phyloP scores from a whole-genome alignment of 345 rosid genomes.

The Corymbia maculata region DNA sequence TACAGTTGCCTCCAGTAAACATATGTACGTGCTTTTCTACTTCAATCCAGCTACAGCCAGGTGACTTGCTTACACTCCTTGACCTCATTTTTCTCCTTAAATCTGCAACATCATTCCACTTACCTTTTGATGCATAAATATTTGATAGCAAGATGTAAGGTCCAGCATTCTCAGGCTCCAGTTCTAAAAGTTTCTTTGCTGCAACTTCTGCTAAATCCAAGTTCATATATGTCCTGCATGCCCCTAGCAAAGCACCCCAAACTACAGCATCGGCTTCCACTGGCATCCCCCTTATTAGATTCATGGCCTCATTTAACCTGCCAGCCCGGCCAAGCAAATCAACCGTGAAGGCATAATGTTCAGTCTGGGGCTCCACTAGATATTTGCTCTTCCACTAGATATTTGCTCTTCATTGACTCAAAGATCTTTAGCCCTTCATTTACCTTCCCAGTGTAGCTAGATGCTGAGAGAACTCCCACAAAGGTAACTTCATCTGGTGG shows the following conservation, averaged over 20 bases:
- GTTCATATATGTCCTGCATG: constrained; percentile 56
- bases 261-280: constrained; percentile 67
- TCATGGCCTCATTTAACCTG: constrained; percentile 50
- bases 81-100: constrained; percentile 45
- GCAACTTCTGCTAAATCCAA: constrained; percentile 71
- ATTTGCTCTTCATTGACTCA: constrained; percentile 51
- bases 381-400: constrained; percentile 28
- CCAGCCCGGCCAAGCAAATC: constrained; percentile 88
- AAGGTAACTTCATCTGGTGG: constrained; percentile 65
- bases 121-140: constrained; percentile 58
- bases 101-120: constrained; percentile 51
- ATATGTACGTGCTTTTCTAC: constrained; percentile 52
- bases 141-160: constrained; percentile 60
- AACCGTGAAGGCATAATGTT: constrained; percentile 73
- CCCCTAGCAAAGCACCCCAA: constrained; percentile 80
- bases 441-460: constrained; percentile 63
- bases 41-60: constrained; percentile 84
- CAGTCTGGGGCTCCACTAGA: constrained; percentile 41
- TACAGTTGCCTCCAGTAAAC: constrained; percentile 53
- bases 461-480: constrained; percentile 69
- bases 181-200: constrained; percentile 45
- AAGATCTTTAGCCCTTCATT: constrained; percentile 60
- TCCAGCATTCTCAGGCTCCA: constrained; percentile 70
- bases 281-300: constrained; percentile 50
- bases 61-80: constrained; percentile 45